Conservation (phyloP, 1,284 basidiomycete genomes). For the Boletellus dicymbophilus region DNA sequence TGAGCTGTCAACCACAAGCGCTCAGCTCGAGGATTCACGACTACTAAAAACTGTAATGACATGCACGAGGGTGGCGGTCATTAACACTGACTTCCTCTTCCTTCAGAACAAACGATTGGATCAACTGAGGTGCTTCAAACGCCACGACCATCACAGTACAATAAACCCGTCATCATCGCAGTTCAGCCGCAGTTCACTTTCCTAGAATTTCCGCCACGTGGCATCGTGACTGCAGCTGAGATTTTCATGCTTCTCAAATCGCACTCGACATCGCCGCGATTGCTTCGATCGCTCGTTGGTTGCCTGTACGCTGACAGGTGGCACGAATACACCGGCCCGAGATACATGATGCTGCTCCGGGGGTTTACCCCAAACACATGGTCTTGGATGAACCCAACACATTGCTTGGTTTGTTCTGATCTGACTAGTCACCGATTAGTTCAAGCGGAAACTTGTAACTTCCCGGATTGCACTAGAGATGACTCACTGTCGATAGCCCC, state of each 20-base stretch:
- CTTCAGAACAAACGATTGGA: background rate
- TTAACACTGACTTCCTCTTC: conserved; percentile 14
- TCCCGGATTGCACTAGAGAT: conserved; percentile 5
- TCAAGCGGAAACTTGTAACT: background rate
- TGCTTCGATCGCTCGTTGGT: background rate
- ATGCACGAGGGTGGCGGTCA: conserved; percentile 18
- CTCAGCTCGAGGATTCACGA: conserved; percentile 6
- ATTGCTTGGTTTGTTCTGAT: background rate
- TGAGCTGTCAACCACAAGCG: conserved; percentile 1
- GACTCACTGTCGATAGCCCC: background rate
- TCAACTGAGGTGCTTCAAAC: conserved; percentile 5
- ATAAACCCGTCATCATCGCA: conserved; percentile 1
- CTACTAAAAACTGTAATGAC: conserved; percentile 2
- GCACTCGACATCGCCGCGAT: background rate
- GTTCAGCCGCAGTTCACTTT: background rate
- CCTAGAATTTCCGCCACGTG: conserved; percentile 10
- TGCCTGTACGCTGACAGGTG: background rate
- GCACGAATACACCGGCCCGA: background rate
- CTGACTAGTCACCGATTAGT: background rate
- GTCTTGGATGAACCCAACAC: background rate
- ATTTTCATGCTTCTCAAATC: conserved; percentile 4
- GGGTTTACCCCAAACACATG: conserved; percentile 8
- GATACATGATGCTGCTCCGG: conserved; percentile 5
- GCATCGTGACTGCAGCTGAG: no score
- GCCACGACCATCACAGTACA: conserved; percentile 3